phyloP scores from a whole-genome alignment of 495 filamentous ascomycete species.

The Podospora tetraspora region DNA sequence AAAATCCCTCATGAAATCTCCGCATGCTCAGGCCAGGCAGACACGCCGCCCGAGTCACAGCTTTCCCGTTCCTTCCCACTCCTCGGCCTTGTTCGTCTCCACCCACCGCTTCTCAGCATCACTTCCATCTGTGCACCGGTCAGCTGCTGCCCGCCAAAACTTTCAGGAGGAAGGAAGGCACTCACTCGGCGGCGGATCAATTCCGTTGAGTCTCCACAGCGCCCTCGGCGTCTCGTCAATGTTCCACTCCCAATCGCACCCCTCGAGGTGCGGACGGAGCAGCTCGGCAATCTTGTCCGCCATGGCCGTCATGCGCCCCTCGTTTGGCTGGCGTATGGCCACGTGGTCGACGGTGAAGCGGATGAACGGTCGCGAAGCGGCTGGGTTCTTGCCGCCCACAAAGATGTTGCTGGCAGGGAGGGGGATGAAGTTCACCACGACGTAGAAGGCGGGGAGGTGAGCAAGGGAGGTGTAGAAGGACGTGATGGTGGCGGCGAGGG shows the following conservation, averaged over 20 bases:
- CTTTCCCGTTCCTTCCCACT: background rate
- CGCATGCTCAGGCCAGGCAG: background rate
- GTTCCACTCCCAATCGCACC: conserved; percentile 38
- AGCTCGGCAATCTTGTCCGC: conserved; percentile 10
- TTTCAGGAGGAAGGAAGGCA: background rate
- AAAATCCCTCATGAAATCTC: background rate
- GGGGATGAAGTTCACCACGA: conserved; percentile 31
- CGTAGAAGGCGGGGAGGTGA: conserved; percentile 38
- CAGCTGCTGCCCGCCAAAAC: background rate
- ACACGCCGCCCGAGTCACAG: background rate
- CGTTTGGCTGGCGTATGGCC: conserved; percentile 20
- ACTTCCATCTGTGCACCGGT: background rate
- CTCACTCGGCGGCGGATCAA: conserved; percentile 15
- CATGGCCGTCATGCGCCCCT: background rate
- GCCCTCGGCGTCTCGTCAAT: conserved; percentile 27
- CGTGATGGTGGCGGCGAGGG: conserved; percentile 25
- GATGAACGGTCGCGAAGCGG: conserved; percentile 28
- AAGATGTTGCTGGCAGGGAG: conserved; percentile 23
- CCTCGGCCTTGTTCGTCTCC: background rate
- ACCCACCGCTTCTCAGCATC: conserved; percentile 8
- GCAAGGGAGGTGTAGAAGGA: conserved; percentile 27
- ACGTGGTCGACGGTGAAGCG: conserved; percentile 32
- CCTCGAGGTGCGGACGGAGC: conserved; percentile 32
- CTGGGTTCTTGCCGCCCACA: conserved; percentile 24
- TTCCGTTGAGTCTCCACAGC: conserved; percentile 16